A percentile compares a stretch with the other conserved stretches of the same genome.
Conservation (phyloP, 495 filamentous ascomycete species). For the Trichoderma gamsii region DNA sequence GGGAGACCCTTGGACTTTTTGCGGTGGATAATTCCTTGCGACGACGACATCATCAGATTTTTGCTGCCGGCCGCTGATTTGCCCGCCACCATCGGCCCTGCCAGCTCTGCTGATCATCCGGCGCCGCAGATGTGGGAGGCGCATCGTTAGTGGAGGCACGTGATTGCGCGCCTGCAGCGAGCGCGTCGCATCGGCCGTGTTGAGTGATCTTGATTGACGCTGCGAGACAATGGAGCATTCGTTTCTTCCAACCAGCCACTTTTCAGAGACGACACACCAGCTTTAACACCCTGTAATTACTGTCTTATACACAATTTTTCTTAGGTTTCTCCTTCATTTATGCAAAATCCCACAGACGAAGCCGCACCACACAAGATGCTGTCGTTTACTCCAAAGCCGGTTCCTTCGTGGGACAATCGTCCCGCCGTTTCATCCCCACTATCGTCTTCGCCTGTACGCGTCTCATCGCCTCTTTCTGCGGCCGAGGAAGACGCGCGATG, state of each 20-base stretch:
- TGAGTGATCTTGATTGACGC: background rate
- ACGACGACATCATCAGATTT: slow-evolving; percentile 12
- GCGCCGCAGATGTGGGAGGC: background rate
- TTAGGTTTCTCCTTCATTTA: background rate
- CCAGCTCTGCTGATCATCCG: background rate
- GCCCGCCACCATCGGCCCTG: background rate
- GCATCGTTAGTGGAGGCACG: slow-evolving; percentile 1
- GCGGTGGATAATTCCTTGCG: slow-evolving; percentile 8
- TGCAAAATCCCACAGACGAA: background rate
- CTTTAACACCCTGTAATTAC: background rate
- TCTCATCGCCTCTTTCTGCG: slow-evolving; percentile 26
- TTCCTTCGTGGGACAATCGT: slow-evolving; percentile 26
- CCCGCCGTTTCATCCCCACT: slow-evolving; percentile 30
- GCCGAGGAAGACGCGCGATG: slow-evolving; percentile 24
- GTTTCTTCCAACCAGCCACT: background rate
- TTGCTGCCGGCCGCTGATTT: slow-evolving; percentile 2
- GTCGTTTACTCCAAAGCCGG: slow-evolving; percentile 26
- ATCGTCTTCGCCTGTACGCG: slow-evolving; percentile 30
- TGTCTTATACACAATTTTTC: background rate
- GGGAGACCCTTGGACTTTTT: background rate
- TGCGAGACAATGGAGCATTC: background rate
- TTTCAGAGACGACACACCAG: too few species aligned
- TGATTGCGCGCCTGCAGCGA: slow-evolving; percentile 12
- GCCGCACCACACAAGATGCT: slow-evolving; percentile 26
- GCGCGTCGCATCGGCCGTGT: background rate